A percentile compares a stretch with the other conserved stretches of the same genome.
Evolutionary conservation across 345 rosid genomes (phyloP).

Genomic region (Noccaea caerulescens): DNA sequence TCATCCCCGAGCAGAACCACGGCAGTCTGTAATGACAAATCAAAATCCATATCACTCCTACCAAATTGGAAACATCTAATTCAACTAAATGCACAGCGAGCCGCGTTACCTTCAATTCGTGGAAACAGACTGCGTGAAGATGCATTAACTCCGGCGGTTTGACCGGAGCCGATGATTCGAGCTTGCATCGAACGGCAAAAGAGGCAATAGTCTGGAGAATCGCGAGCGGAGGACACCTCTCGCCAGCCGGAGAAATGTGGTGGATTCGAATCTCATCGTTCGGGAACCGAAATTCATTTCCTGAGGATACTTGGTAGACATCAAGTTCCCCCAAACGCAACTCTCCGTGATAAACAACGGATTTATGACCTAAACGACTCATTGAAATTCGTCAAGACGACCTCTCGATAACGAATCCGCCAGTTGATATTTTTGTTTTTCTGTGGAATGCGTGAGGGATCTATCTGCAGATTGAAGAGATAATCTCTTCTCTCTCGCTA

Average conservation of each 20-base stretch:
- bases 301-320: slow-evolving; percentile 53
- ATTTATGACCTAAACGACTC: slow-evolving; percentile 85
- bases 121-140: no score
- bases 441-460: slow-evolving; percentile 38
- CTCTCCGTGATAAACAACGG: slow-evolving; percentile 83
- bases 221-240: slow-evolving; percentile 93
- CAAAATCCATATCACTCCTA: no score
- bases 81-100: slow-evolving; percentile 1
- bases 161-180: slow-evolving; percentile 54
- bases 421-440: not conserved
- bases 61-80: no score
- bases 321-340: slow-evolving; percentile 81
- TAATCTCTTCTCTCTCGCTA: slow-evolving; percentile 5
- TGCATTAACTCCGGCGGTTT: no score
- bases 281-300: slow-evolving; percentile 71
- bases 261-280: slow-evolving; percentile 92
- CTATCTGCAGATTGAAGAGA: slow-evolving; percentile 27
- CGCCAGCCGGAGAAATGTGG: slow-evolving; percentile 68
- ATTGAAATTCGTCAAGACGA: slow-evolving; percentile 40
- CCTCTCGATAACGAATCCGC: slow-evolving; percentile 12
- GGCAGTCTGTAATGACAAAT: slow-evolving; percentile 51
- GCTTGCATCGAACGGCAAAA: slow-evolving; percentile 85
- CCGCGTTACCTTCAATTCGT: no score
- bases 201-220: slow-evolving; percentile 87
- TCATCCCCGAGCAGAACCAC: slow-evolving; percentile 79